Evolutionary conservation across 1,284 basidiomycete species (phyloP).

Genomic region (Leccinum fuscescens): DNA sequence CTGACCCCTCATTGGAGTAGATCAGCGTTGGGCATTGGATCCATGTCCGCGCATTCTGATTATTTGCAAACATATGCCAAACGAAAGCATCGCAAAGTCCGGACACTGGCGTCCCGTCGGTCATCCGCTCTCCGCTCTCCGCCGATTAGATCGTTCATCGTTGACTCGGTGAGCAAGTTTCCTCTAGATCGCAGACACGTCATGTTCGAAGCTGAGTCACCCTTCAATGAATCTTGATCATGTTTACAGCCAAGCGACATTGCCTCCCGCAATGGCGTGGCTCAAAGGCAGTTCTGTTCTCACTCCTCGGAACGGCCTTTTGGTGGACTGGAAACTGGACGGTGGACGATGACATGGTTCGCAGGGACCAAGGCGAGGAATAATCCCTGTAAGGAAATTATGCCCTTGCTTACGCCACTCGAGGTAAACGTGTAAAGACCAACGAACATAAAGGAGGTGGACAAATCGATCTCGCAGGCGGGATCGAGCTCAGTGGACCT

Average conservation of each 20-base stretch:
- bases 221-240: constrained; percentile 28
- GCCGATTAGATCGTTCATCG: not conserved
- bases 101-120: not conserved
- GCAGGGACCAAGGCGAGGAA: constrained; percentile 40
- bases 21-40: constrained; percentile 23
- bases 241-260: constrained; percentile 39
- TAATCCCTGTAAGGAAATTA: constrained; percentile 51
- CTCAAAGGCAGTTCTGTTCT: constrained; percentile 38
- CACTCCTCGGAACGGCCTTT: constrained; percentile 50
- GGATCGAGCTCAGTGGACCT: constrained; percentile 30
- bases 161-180: constrained; percentile 18
- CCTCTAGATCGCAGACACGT: constrained; percentile 21
- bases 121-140: constrained; percentile 3
- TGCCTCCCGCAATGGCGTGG: constrained; percentile 50
- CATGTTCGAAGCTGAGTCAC: constrained; percentile 58
- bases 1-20: constrained; percentile 11
- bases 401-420: constrained; percentile 46
- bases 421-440: constrained; percentile 46
- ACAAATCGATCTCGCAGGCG: constrained; percentile 64
- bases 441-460: constrained; percentile 37
- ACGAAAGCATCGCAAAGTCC: constrained; percentile 19
- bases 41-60: constrained; percentile 21
- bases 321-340: constrained; percentile 39
- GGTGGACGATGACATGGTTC: constrained; percentile 42
- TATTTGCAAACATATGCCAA: constrained; percentile 15